Evolutionary conservation across 2,329 filamentous ascomycete species (phyloP).

Genomic region (Cytospora piceicola): DNA sequence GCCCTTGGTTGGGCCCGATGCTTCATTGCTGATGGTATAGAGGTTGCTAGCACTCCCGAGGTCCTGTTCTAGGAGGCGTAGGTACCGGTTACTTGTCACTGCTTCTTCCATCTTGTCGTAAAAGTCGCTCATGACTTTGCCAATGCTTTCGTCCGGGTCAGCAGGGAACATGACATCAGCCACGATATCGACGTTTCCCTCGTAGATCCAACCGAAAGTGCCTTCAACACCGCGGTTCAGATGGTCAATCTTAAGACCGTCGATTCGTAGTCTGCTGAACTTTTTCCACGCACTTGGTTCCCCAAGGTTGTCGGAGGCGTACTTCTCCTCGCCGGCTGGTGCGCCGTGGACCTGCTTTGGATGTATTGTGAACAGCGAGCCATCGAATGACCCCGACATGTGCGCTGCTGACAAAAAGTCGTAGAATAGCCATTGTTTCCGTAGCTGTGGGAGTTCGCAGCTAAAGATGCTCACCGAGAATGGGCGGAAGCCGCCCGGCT

Average conservation of each 20-base stretch:
- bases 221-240: constrained; percentile 91
- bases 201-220: constrained; percentile 96
- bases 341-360: constrained; percentile 86
- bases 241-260: constrained; percentile 93
- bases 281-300: constrained; percentile 88
- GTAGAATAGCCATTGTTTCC: constrained; percentile 98
- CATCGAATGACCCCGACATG: constrained; percentile 94
- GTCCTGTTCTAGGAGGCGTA: constrained; percentile 59
- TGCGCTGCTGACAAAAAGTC: constrained; percentile 94
- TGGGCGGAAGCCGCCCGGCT: constrained; percentile 88
- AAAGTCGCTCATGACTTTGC: constrained; percentile 94
- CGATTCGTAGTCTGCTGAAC: constrained; percentile 88
- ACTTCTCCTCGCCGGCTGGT: constrained; percentile 63
- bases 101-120: constrained; percentile 95
- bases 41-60: constrained; percentile 33
- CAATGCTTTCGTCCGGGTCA: constrained; percentile 84
- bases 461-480: constrained; percentile 96
- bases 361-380: constrained; percentile 96
- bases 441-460: constrained; percentile 87
- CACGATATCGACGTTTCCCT: constrained; percentile 95
- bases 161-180: constrained; percentile 93
- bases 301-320: constrained; percentile 61
- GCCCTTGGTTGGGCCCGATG: constrained; percentile 10
- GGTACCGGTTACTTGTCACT: constrained; percentile 76
- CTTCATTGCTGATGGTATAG: constrained; percentile 31